Evolutionary conservation across 2,329 filamentous ascomycete species (phyloP).

Genomic region (Rhynchosporium graminicola): DNA sequence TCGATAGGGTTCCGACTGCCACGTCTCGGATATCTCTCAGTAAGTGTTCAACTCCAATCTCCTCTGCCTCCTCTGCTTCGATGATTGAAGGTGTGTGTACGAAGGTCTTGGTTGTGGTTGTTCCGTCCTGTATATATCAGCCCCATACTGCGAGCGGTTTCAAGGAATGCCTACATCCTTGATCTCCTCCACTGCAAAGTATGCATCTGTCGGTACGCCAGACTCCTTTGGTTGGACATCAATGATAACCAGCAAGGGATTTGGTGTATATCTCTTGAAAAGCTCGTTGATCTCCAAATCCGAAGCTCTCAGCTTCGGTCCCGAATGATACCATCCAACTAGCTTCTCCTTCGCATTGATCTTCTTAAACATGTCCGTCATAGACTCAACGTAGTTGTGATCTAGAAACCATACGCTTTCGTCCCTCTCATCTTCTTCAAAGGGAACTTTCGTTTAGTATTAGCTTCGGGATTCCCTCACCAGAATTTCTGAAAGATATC

Average conservation of each 20-base stretch:
- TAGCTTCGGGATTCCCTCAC: neutral
- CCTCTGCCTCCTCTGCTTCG: conserved; percentile 97
- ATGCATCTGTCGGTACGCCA: conserved; percentile 95
- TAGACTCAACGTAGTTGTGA: conserved; percentile 98
- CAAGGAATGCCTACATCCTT: conserved; percentile 74
- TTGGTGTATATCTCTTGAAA: conserved; percentile 98
- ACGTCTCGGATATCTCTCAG: conserved; percentile 98
- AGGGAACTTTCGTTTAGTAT: conserved; percentile 68
- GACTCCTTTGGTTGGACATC: conserved; percentile 98
- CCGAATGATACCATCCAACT: conserved; percentile 99
- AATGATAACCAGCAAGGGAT: conserved; percentile 94
- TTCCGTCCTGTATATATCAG: conserved; percentile 71
- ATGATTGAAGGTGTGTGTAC: conserved; percentile 98
- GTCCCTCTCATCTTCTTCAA: conserved; percentile 98
- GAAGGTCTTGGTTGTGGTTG: conserved; percentile 94
- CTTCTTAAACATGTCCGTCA: conserved; percentile 99
- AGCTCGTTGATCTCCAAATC: conserved; percentile 99
- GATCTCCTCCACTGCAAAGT: conserved; percentile 99
- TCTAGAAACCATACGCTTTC: conserved; percentile 99
- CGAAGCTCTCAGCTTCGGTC: conserved; percentile 92
- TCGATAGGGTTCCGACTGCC: conserved; percentile 93
- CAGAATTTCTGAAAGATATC: neutral
- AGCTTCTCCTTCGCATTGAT: conserved; percentile 98
- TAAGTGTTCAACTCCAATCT: conserved; percentile 97
- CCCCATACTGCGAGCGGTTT: neutral